A percentile compares a stretch with the other conserved stretches of the same genome.
Conservation (phyloP, 1,284 basidiomycete species). For the Ceratobasidium sp. region DNA sequence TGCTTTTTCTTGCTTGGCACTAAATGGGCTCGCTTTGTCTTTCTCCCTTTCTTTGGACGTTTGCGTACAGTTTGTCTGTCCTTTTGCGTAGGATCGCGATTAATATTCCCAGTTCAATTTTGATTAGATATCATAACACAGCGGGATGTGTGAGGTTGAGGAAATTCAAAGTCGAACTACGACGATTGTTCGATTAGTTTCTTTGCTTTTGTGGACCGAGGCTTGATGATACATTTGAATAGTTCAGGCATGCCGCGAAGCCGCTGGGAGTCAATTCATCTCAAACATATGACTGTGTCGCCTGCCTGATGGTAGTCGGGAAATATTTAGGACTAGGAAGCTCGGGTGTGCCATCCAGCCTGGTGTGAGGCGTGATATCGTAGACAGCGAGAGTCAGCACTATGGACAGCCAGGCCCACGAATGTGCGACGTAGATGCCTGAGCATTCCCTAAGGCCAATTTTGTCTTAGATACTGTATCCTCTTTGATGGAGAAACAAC, state of each 20-base stretch:
- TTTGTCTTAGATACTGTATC: neutral
- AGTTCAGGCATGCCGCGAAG: neutral
- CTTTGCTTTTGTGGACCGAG: slow-evolving; percentile 10
- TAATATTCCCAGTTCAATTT: slow-evolving; percentile 2
- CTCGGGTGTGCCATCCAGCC: neutral
- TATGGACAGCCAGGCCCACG: slow-evolving; percentile 27
- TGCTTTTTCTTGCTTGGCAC: neutral
- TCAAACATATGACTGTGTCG: neutral
- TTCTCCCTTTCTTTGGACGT: slow-evolving; percentile 4
- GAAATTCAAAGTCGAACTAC: neutral
- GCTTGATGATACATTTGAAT: slow-evolving; percentile 10
- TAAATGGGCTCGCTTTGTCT: neutral
- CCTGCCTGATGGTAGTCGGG: neutral
- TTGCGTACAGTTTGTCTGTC: neutral
- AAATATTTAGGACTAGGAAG: slow-evolving; percentile 14
- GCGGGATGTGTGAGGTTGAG: neutral
- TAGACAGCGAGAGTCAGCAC: slow-evolving; percentile 20
- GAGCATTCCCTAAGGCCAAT: slow-evolving; percentile 7
- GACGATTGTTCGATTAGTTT: neutral
- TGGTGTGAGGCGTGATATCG: neutral
- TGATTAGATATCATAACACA: neutral
- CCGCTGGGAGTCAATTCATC: neutral
- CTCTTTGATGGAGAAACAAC: neutral
- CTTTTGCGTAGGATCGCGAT: neutral
- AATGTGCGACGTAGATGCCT: slow-evolving; percentile 7